Conservation (phyloP, 2,329 filamentous ascomycete genomes). For the Iodosphaeria phyllophila region DNA sequence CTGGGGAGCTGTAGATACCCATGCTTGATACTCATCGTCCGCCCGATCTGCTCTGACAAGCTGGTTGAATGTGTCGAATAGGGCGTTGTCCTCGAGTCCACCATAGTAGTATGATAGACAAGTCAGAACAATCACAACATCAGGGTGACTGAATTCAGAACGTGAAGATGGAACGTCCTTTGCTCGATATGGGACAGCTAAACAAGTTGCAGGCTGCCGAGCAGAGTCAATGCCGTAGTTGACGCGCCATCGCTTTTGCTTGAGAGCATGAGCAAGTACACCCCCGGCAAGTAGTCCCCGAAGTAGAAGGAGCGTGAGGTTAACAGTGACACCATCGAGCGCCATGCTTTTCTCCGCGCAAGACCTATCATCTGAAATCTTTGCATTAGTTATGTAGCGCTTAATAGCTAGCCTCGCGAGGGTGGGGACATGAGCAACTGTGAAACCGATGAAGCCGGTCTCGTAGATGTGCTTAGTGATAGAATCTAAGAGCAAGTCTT, state of each 20-base stretch:
- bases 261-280: neutral
- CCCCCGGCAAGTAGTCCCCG: constrained; percentile 3
- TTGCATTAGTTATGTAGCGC: constrained; percentile 23
- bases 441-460: constrained; percentile 21
- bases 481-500: constrained; percentile 9
- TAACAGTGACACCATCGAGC: constrained; percentile 15
- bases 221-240: neutral
- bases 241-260: neutral
- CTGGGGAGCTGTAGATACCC: constrained; percentile 18
- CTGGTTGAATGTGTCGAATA: constrained; percentile 25
- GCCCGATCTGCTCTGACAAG: constrained; percentile 33
- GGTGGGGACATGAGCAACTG: constrained; percentile 17
- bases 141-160: constrained; percentile 44
- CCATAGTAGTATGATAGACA: constrained; percentile 35
- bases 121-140: constrained; percentile 36
- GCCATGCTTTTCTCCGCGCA: constrained; percentile 18
- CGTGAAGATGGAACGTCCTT: constrained; percentile 36
- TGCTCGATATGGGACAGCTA: constrained; percentile 39
- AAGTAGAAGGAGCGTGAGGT: constrained; percentile 4
- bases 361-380: constrained; percentile 12
- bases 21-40: constrained; percentile 27
- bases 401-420: constrained; percentile 13
- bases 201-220: constrained; percentile 12
- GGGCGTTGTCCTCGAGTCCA: constrained; percentile 30
- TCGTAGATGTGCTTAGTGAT: constrained; percentile 23